Percentiles rank a stretch among this genome's conserved stretches.
phyloP scores from a whole-genome alignment of 2,329 filamentous ascomycete genomes.

The Alternaria triticina region DNA sequence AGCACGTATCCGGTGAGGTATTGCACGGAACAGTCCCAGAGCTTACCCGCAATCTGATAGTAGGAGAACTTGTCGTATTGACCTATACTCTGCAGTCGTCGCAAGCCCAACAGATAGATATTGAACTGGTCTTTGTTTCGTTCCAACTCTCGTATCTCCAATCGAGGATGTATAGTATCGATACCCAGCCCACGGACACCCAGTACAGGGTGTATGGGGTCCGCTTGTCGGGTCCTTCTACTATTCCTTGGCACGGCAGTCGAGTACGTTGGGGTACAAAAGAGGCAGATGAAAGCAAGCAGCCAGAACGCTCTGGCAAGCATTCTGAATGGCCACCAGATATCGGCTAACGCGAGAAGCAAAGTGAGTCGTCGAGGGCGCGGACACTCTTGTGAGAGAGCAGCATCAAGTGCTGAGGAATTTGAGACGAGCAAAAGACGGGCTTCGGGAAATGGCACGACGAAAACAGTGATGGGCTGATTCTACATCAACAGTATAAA shows the following conservation, averaged over 20 bases:
- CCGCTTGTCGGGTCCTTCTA: neutral
- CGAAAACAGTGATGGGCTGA: neutral
- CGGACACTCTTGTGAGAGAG: neutral
- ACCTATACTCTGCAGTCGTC: neutral
- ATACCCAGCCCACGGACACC: neutral
- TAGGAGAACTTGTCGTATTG: neutral
- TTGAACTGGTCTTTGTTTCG: neutral
- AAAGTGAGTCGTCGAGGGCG: neutral
- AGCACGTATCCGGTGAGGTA: neutral
- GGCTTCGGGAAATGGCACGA: neutral
- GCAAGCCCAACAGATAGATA: neutral
- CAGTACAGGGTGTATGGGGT: neutral
- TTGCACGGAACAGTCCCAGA: neutral
- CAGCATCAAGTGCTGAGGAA: neutral
- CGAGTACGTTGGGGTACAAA: neutral
- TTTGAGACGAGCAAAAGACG: neutral
- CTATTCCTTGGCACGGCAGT: neutral
- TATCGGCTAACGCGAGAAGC: neutral
- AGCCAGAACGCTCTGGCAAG: neutral
- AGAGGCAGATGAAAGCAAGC: neutral
- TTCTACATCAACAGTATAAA: neutral
- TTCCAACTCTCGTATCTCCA: neutral
- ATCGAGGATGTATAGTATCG: neutral
- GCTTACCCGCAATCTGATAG: neutral
- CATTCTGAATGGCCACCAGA: neutral